A percentile compares a stretch with the other conserved stretches of the same genome.
phyloP scores from a whole-genome alignment of 2,329 filamentous ascomycete species.

The Moelleriella libera region DNA sequence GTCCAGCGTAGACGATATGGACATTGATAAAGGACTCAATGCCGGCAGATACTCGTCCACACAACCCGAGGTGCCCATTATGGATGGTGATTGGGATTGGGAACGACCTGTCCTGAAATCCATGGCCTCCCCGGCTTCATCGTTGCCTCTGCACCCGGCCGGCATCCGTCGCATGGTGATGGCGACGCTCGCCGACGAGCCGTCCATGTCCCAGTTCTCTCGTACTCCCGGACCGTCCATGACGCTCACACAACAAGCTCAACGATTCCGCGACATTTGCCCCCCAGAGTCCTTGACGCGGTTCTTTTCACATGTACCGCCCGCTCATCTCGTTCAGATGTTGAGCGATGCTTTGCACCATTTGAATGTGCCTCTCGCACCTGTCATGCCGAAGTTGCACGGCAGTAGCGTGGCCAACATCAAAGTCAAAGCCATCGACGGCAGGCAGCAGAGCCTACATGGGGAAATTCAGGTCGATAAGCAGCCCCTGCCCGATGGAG shows the following conservation, averaged over 20 bases:
- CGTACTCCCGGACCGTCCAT: slow-evolving; percentile 64
- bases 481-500: slow-evolving; percentile 38
- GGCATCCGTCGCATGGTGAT: slow-evolving; percentile 28
- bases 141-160: slow-evolving; percentile 16
- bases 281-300: slow-evolving; percentile 77
- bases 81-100: slow-evolving; percentile 74
- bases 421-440: slow-evolving; percentile 62
- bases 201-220: slow-evolving; percentile 76
- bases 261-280: slow-evolving; percentile 79
- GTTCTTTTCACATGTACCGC: slow-evolving; percentile 75
- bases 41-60: slow-evolving; percentile 55
- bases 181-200: slow-evolving; percentile 68
- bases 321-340: slow-evolving; percentile 63
- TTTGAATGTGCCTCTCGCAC: slow-evolving; percentile 63
- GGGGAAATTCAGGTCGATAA: slow-evolving; percentile 64
- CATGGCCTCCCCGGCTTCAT: slow-evolving; percentile 25
- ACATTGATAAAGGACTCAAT: slow-evolving; percentile 43
- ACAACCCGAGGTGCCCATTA: slow-evolving; percentile 66
- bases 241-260: slow-evolving; percentile 77
- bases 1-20: slow-evolving; percentile 43
- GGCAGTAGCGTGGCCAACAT: slow-evolving; percentile 48
- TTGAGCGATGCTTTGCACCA: slow-evolving; percentile 71
- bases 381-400: slow-evolving; percentile 28
- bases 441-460: slow-evolving; percentile 55
- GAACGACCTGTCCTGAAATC: slow-evolving; percentile 55